These are phyloP conservation scores for Mrakia gelida DNA, from an alignment of 768 basidiomycete genomes.

Conservation along the genomic window DNA sequence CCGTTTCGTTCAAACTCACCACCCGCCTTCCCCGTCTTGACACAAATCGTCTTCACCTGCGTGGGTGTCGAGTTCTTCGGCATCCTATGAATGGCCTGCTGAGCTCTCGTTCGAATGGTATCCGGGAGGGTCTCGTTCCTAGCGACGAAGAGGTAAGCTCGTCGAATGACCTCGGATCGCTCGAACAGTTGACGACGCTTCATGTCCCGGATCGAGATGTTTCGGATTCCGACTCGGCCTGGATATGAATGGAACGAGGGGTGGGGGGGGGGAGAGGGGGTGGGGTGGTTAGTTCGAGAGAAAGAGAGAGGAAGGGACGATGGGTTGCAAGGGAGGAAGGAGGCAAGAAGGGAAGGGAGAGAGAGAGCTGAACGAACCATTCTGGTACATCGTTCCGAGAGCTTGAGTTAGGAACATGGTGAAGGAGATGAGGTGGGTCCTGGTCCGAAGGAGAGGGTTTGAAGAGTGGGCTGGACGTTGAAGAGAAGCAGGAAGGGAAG, in stretches of 20 bases:
- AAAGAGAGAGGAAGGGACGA: too few relatives aligned
- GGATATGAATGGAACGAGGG: background rate
- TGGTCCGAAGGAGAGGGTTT: background rate
- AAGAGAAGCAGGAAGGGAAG: background rate
- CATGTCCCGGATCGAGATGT: conserved; percentile 26
- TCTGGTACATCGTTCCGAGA: background rate
- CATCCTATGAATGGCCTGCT: conserved; percentile 68
- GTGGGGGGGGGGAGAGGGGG: background rate
- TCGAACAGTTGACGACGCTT: conserved; percentile 24
- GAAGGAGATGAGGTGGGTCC: background rate
- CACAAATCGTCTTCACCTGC: conserved; percentile 82
- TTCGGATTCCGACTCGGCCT: background rate
- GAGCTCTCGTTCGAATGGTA: conserved; percentile 86
- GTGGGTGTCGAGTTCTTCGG: conserved; percentile 76
- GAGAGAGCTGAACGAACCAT: background rate
- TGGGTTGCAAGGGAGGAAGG: background rate
- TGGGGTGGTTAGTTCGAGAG: background rate
- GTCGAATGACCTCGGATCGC: conserved; percentile 68
- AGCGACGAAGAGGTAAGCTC: conserved; percentile 89
- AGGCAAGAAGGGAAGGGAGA: background rate
- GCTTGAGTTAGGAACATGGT: background rate
- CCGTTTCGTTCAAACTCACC: conserved; percentile 49
- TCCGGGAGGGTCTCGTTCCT: conserved; percentile 84
- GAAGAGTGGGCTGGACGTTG: background rate
- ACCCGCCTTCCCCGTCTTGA: conserved; percentile 75